Conservation (phyloP, 78 protist genomes). For the Monocercomonoides exilis region DNA sequence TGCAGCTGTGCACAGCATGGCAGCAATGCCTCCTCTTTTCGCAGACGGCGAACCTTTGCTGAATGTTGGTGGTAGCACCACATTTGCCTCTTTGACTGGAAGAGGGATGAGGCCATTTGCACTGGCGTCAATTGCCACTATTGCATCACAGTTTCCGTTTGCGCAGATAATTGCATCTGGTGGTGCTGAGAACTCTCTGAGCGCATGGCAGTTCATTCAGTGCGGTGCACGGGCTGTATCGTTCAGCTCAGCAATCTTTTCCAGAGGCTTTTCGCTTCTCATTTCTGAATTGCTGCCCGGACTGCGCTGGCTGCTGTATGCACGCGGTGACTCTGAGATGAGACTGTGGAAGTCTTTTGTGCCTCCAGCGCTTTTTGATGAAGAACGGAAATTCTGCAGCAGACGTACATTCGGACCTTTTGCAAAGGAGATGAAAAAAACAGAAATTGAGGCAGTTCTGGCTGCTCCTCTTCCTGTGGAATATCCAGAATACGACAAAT, state of each 20-base stretch:
- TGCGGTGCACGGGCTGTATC: slow-evolving; percentile 12
- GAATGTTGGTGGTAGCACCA: not conserved
- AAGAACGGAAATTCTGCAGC: not conserved
- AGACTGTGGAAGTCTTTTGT: not conserved
- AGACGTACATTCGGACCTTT: not conserved
- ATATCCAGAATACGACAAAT: not conserved
- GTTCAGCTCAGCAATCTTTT: slow-evolving; percentile 8
- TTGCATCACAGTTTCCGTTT: not conserved
- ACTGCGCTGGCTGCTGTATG: slow-evolving; percentile 11
- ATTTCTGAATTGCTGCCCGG: not conserved
- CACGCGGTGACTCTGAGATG: not conserved
- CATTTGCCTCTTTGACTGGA: slow-evolving; percentile 19
- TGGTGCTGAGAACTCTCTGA: slow-evolving; percentile 1
- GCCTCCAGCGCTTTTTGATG: not conserved
- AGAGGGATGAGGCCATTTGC: not conserved
- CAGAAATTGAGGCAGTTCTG: no score
- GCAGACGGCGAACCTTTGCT: not conserved
- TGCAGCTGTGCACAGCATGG: slow-evolving; percentile 9
- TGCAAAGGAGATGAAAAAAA: not conserved
- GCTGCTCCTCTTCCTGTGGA: not conserved
- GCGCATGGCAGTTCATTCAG: slow-evolving; percentile 1
- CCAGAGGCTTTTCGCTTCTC: not conserved
- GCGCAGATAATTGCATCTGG: slow-evolving; percentile 2
- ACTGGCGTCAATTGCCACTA: not conserved
- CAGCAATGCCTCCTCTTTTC: not conserved